A percentile compares a stretch with the other conserved stretches of the same genome.
Conservation (phyloP, 495 filamentous ascomycete species). For the Penicillium longicatenatum region DNA sequence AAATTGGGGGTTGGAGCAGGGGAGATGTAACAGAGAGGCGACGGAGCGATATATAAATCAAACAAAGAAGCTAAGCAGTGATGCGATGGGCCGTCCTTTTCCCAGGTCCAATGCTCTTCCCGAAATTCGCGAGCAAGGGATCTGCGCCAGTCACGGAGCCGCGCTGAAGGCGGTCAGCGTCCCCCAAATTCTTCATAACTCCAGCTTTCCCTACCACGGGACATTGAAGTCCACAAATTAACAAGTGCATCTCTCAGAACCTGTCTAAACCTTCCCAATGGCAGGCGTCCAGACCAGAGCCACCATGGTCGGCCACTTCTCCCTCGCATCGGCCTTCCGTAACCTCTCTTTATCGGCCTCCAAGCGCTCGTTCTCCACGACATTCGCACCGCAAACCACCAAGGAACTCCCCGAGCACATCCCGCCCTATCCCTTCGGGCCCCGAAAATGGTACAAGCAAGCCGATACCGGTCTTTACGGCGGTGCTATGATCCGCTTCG, state of each 20-base stretch:
- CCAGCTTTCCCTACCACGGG: constrained; percentile 4
- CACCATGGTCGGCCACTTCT: constrained; percentile 39
- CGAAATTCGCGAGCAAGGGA: constrained; percentile 44
- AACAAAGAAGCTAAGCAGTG: constrained; percentile 13
- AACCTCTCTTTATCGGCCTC: constrained; percentile 42
- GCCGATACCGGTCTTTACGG: constrained; percentile 87
- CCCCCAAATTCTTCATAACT: constrained; percentile 42
- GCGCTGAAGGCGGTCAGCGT: constrained; percentile 43
- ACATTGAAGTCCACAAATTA: constrained; percentile 6
- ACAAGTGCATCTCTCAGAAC: not conserved
- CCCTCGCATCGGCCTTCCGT: constrained; percentile 45
- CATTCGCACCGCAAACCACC: constrained; percentile 35
- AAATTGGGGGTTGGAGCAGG: not conserved
- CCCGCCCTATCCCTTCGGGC: constrained; percentile 85
- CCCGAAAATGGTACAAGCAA: constrained; percentile 80
- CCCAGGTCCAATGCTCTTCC: constrained; percentile 29
- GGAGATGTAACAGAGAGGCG: too few relatives aligned
- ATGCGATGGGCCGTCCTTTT: constrained; percentile 14
- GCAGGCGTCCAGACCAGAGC: constrained; percentile 35
- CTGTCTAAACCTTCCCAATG: constrained; percentile 24
- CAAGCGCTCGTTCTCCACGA: constrained; percentile 48
- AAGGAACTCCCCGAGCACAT: constrained; percentile 45
- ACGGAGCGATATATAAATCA: constrained; percentile 6
- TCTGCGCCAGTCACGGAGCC: constrained; percentile 33
- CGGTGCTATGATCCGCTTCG: constrained; percentile 74